phyloP scores from a whole-genome alignment of 2,329 filamentous ascomycete genomes.

The Colletotrichum spinosum region DNA sequence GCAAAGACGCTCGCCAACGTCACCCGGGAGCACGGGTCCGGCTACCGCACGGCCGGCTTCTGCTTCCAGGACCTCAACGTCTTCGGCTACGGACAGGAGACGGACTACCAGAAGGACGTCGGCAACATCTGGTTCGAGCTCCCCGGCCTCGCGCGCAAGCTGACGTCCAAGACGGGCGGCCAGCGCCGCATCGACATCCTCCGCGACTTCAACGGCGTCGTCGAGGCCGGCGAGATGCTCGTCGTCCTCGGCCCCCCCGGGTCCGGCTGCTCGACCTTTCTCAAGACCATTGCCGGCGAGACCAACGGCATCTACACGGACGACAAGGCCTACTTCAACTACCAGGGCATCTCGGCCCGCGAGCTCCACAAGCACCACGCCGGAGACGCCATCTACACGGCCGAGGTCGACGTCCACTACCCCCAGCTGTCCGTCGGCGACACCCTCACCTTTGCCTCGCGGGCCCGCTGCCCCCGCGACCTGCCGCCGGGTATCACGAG shows the following conservation, averaged over 20 bases:
- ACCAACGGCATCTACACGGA: constrained; percentile 67
- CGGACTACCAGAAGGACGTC: constrained; percentile 57
- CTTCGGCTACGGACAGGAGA: constrained; percentile 54
- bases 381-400: constrained; percentile 76
- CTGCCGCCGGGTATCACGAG: constrained; percentile 58
- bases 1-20: constrained; percentile 44
- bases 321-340: constrained; percentile 35
- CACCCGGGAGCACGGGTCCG: constrained; percentile 41
- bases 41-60: constrained; percentile 46
- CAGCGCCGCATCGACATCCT: constrained; percentile 59
- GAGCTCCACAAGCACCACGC: constrained; percentile 38
- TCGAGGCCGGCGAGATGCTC: constrained; percentile 67
- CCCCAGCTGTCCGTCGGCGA: constrained; percentile 70
- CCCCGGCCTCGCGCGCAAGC: constrained; percentile 43
- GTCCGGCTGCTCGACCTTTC: constrained; percentile 73
- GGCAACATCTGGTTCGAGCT: constrained; percentile 49
- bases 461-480: constrained; percentile 60
- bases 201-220: constrained; percentile 61
- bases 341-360: constrained; percentile 32
- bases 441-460: constrained; percentile 70
- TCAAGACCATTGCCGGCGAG: constrained; percentile 74
- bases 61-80: constrained; percentile 56
- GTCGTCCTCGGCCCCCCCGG: constrained; percentile 67
- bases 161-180: constrained; percentile 47
- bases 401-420: constrained; percentile 74